Base-by-base conservation (phyloP, 148 eudicot genomes). In the Oxyria digyna region DNA sequence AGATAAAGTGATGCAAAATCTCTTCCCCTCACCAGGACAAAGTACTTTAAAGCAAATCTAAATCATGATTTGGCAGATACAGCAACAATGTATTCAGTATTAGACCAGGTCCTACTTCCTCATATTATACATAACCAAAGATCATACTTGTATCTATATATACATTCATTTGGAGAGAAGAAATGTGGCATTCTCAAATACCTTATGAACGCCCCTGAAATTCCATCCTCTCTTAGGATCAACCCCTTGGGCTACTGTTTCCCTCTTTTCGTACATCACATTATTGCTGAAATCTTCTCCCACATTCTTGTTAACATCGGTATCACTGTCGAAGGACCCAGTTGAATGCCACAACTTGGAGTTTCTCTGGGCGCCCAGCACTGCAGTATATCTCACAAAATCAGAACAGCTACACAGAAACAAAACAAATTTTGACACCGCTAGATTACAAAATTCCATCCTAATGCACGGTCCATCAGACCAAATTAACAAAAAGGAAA, bases 151-250 rank as follows among this genome's bases (percentile, higher is more conserved):
- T 27, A 50, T 50, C 27, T 50, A 20, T 27, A 20, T 24, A 55
- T 24, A 9, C 10, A 55, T 55, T 24, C 17, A 4, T 9, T 26
- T 55, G 62, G 65, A 29, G 38, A 59, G 14, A 7, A 59, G 38
- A 31, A 29, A 27, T 13, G 65, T 31, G 65, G 65, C 37, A 59
- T 3, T 29, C 65, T 27, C 18, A 37, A 37, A 45, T 85, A 94
- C 99, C 97, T 87, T 88, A 77, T 94, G 96, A 41, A 94, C 99
- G 42, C 99, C 99, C 67, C 97, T 87, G 74, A 80, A 88, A 43
- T 81, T 81, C 97, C 96, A 88, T 42, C 97, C 99, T 72, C 74
- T 84, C 54, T 71, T 73, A 59, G 99, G 99, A 79, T 94, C 96
- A 55, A 94, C 99, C 1, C 87, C 70, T 42, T 94, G 98, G 3